Evolutionary conservation across 352 stramenopile species (phyloP).

Genomic region (Halophytophthora batemanensis): DNA sequence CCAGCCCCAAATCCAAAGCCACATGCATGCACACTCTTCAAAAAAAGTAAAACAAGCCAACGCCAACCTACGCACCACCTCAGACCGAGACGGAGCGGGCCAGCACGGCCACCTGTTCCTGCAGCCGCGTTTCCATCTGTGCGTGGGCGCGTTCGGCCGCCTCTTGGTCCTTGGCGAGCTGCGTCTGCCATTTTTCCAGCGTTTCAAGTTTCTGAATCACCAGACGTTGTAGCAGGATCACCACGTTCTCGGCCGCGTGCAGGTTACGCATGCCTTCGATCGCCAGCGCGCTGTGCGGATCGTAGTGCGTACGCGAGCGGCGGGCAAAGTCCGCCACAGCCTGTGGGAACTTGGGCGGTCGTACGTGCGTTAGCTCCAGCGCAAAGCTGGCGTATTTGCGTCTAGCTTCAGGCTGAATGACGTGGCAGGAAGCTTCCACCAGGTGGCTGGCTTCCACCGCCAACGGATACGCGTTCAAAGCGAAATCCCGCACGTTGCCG

Average conservation of each 20-base stretch:
- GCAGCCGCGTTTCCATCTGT: slow-evolving; percentile 59
- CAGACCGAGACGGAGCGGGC: slow-evolving; percentile 58
- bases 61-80: slow-evolving; percentile 10
- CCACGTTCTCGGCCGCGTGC: slow-evolving; percentile 70
- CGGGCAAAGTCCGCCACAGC: slow-evolving; percentile 58
- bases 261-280: slow-evolving; percentile 80
- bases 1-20: slow-evolving; percentile 25
- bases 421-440: slow-evolving; percentile 63
- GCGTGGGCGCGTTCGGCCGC: slow-evolving; percentile 51
- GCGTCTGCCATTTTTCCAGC: slow-evolving; percentile 73
- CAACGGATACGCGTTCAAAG: slow-evolving; percentile 64
- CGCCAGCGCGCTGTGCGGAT: slow-evolving; percentile 53
- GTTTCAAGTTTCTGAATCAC: slow-evolving; percentile 81
- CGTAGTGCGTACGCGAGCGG: slow-evolving; percentile 44
- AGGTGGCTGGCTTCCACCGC: slow-evolving; percentile 74
- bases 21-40: slow-evolving; percentile 27
- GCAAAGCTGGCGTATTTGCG: slow-evolving; percentile 72
- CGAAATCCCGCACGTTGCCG: slow-evolving; percentile 72
- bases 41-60: slow-evolving; percentile 18
- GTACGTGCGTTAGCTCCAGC: slow-evolving; percentile 41
- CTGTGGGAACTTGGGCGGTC: slow-evolving; percentile 62
- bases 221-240: slow-evolving; percentile 79
- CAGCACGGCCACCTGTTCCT: slow-evolving; percentile 65
- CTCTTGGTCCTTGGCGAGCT: slow-evolving; percentile 62
- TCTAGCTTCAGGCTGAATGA: slow-evolving; percentile 73